phyloP scores from a whole-genome alignment of 2,329 filamentous ascomycete genomes.

The Cladosporium cucumerinum region DNA sequence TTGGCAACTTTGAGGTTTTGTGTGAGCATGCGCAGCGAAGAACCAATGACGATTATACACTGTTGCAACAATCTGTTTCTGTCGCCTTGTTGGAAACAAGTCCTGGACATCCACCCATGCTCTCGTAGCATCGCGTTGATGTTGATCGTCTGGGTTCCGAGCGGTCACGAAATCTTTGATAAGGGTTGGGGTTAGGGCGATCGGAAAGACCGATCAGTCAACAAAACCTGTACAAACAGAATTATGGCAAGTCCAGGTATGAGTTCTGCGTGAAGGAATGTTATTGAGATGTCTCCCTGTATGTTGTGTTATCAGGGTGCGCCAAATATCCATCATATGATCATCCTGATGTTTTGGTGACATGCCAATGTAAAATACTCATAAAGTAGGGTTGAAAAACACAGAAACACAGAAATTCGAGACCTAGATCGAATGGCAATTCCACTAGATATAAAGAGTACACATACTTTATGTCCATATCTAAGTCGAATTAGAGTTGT shows the following conservation, averaged over 20 bases:
- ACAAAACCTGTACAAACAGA: not conserved
- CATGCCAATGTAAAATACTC: not conserved
- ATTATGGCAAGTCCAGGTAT: not conserved
- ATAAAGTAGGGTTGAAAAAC: not conserved
- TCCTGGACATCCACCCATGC: not conserved
- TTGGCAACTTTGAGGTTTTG: not conserved
- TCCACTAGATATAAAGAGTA: not conserved
- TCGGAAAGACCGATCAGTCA: not conserved
- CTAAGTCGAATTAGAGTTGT: conserved; percentile 11
- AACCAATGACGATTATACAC: not conserved
- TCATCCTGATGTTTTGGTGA: not conserved
- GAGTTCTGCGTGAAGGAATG: not conserved
- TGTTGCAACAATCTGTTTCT: no score
- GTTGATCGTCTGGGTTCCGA: not conserved
- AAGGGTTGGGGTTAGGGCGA: not conserved
- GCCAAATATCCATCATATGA: not conserved
- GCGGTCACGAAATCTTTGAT: not conserved
- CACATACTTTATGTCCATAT: not conserved
- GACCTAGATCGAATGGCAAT: no score
- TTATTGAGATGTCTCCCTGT: not conserved
- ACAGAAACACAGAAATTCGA: no score
- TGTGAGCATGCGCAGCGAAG: not conserved
- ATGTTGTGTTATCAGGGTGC: not conserved
- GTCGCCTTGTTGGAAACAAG: not conserved
- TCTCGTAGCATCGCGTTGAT: not conserved